Base-by-base conservation (phyloP, 257 asterid genomes). In the Solanum chiquidenum region DNA sequence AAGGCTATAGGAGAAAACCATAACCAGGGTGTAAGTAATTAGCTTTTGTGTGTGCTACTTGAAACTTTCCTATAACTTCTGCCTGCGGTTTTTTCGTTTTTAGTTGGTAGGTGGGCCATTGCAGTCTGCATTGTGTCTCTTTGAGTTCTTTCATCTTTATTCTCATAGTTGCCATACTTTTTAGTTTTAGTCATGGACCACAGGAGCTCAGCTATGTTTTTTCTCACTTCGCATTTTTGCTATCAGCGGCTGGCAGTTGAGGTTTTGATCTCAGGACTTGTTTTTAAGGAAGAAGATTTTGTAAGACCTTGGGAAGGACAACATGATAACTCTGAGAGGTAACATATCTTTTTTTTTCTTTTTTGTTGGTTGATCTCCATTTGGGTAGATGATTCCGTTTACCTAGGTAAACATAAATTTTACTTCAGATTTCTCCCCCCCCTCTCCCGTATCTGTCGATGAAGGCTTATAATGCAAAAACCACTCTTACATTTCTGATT, bases 181-280 rank as follows among this genome's bases (percentile, higher is more conserved):
- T 8, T 74, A 31, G 69, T 40, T 86, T 83, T 37, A 83, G 33
- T 49, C 27, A 21, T 34, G 64, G 75, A 40, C 86, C 69, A 46
- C 44, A 31, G 69, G 86, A 82, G 44, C 46, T 87, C 82, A 38
- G 35, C 79, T 60, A 33, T 84, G 25, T 66, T 40, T 86, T 69
- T 68, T 85, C 86, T 86, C 83, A 69, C 87, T 71, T 75, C 79
- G 12, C 69, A 34, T 79, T 75, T 90, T 85, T 88, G 58, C 88
- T 83, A 68, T 92, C 98, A 97, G 99, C 91, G 98, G 85, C 90
- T 95, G 86, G 99, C 93, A 55, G 99, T 97, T 90, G 98, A 94
- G 92, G 94, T 97, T 89, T 91, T 94, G 88, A 90, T 97, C 88
- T 91, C 98, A 16, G 99, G 99, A 84, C 94, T 95, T 91, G 98